Conservation (phyloP, 495 filamentous ascomycete genomes). For the Thozetella sp. region DNA sequence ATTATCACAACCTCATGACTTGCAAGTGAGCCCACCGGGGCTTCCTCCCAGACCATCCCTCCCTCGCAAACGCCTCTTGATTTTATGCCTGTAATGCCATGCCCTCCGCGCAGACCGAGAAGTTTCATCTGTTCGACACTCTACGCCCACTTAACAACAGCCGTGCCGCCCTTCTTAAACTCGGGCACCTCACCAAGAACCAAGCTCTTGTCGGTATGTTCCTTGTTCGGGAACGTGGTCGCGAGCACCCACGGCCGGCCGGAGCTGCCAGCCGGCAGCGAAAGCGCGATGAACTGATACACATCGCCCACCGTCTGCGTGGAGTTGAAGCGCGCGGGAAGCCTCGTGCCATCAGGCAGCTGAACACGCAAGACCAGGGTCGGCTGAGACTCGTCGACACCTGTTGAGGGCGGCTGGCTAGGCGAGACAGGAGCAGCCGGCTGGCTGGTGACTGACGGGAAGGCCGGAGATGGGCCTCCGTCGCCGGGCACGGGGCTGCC, state of each 20-base stretch:
- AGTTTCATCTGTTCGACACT: not conserved
- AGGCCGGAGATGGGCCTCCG: conserved; percentile 24
- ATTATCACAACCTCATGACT: not conserved
- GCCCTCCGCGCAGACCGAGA: not conserved
- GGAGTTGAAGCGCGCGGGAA: conserved; percentile 89
- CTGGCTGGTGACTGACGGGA: conserved; percentile 38
- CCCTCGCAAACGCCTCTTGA: not conserved
- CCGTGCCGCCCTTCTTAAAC: conserved; percentile 77
- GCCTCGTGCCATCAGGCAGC: conserved; percentile 83
- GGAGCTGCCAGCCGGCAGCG: conserved; percentile 56
- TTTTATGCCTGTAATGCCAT: not conserved
- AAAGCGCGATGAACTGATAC: conserved; percentile 77
- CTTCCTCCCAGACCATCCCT: not conserved
- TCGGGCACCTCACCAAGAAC: conserved; percentile 78
- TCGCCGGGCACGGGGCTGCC: conserved; percentile 85
- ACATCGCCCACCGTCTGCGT: conserved; percentile 89
- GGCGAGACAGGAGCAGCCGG: conserved; percentile 34
- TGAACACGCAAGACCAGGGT: conserved; percentile 82
- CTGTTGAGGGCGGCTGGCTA: conserved; percentile 38
- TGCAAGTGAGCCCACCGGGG: not conserved
- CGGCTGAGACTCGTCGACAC: conserved; percentile 77
- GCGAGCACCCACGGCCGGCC: conserved; percentile 77
- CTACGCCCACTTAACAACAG: conserved; percentile 87
- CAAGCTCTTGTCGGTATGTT: conserved; percentile 72
- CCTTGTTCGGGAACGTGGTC: conserved; percentile 96